These are phyloP conservation scores for Phytophthora europaea DNA, from an alignment of 352 stramenopile species.

Conservation along the genomic window DNA sequence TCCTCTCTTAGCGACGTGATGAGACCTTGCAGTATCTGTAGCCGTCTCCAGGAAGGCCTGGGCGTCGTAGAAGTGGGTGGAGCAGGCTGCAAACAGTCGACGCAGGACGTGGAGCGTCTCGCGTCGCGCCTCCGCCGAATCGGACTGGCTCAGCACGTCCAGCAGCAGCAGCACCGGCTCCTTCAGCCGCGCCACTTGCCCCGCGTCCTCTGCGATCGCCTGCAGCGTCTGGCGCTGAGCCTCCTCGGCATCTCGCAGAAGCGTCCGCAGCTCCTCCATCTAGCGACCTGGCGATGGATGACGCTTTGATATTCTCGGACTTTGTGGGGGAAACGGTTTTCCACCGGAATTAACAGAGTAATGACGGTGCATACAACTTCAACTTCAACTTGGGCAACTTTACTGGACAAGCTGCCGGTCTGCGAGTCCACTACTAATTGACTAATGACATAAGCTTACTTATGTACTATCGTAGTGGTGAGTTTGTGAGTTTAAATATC, in stretches of 20 bases:
- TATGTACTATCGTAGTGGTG: too few species aligned
- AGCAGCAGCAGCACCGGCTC: constrained; percentile 60
- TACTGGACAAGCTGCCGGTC: too few species aligned
- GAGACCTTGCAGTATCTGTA: not conserved
- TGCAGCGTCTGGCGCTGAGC: constrained; percentile 48
- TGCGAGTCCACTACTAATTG: too few species aligned
- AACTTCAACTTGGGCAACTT: not conserved
- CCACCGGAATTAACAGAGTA: not conserved
- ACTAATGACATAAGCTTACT: too few species aligned
- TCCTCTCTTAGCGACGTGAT: constrained; percentile 27
- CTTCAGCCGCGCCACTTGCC: constrained; percentile 45
- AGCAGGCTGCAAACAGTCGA: constrained; percentile 51
- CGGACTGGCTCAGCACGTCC: constrained; percentile 52
- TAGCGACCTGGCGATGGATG: not conserved
- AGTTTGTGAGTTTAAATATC: too few species aligned
- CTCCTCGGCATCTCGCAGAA: constrained; percentile 54
- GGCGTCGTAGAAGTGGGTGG: constrained; percentile 49
- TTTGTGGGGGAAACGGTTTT: not conserved
- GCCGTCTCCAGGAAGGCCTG: constrained; percentile 43
- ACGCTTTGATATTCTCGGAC: constrained; percentile 1
- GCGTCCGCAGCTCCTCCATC: constrained; percentile 43
- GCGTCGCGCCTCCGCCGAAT: constrained; percentile 28
- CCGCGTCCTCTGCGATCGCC: constrained; percentile 31
- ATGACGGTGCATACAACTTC: not conserved
- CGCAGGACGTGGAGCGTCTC: constrained; percentile 53